Conservation (phyloP, 345 rosid genomes). For the Excoecaria cochinchinensis region DNA sequence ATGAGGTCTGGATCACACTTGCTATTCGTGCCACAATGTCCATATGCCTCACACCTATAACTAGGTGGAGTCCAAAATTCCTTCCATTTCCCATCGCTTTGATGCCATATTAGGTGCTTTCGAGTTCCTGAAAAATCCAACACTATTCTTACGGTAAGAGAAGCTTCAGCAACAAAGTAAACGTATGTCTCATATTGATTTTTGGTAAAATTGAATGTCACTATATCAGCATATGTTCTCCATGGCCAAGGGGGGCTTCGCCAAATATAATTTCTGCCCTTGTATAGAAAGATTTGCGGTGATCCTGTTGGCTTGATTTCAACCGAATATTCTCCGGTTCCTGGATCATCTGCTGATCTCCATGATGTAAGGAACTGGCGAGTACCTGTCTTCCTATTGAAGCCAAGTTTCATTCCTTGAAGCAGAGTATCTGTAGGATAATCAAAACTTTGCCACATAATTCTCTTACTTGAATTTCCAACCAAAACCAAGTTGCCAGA, state of each 20-base stretch:
- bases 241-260: conserved; percentile 16
- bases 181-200: not conserved
- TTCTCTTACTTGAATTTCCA: not conserved
- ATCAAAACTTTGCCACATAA: conserved; percentile 40
- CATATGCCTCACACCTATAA: not conserved
- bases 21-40: conserved; percentile 9
- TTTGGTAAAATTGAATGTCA: not conserved
- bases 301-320: conserved; percentile 1
- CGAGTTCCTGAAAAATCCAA: not conserved
- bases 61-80: not conserved
- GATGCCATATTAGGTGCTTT: not conserved
- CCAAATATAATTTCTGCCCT: conserved; percentile 1
- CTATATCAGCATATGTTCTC: not conserved
- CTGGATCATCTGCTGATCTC: conserved; percentile 15
- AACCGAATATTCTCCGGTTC: not conserved
- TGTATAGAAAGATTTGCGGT: not conserved
- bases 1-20: not conserved
- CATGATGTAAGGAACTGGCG: conserved; percentile 13
- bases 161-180: not conserved
- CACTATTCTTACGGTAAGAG: not conserved
- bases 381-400: conserved; percentile 16
- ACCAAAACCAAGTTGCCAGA: conserved; percentile 14
- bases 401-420: conserved; percentile 23
- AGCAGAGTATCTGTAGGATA: conserved; percentile 24
- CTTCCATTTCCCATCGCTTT: not conserved